A percentile compares a stretch with the other conserved stretches of the same genome.
phyloP scores from a whole-genome alignment of 139 green algal genomes.

The Zygnema circumcarinatum region DNA sequence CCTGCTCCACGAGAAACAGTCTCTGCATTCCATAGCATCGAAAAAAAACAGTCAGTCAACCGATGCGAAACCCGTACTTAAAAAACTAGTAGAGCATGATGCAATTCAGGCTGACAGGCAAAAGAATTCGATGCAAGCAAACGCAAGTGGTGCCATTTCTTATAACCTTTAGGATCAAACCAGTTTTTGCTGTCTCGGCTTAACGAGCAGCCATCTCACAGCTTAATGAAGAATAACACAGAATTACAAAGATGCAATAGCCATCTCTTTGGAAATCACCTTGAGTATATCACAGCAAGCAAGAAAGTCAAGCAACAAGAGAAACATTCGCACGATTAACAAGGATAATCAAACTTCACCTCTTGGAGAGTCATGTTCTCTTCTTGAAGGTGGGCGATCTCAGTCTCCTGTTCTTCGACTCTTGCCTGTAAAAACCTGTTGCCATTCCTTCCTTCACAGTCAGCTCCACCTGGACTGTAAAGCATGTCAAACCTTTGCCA shows the following conservation, averaged over 20 bases:
- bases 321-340: conserved; percentile 8
- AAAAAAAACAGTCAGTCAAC: conserved; percentile 3
- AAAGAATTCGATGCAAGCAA: background rate
- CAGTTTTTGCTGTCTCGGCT: no score
- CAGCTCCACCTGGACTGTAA: background rate
- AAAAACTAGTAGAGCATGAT: background rate
- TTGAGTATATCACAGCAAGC: background rate
- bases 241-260: no score
- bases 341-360: conserved; percentile 4
- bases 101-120: background rate
- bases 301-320: background rate
- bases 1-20: conserved; percentile 29
- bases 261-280: no score
- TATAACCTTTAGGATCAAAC: no score
- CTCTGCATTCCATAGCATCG: conserved; percentile 13
- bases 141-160: background rate
- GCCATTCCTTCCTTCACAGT: background rate
- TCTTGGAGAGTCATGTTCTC: conserved; percentile 48
- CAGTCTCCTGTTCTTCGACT: conserved; percentile 38
- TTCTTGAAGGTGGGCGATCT: conserved; percentile 33
- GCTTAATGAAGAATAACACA: no score
- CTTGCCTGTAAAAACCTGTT: conserved; percentile 32
- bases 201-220: no score
- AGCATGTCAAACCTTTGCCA: conserved; percentile 37
- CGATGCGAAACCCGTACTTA: background rate